Evolutionary conservation across 1,139 yeast species (phyloP), one percentile per base, ranked within the genome.

Genomic region (Yamadazyma diddensiae): DNA sequence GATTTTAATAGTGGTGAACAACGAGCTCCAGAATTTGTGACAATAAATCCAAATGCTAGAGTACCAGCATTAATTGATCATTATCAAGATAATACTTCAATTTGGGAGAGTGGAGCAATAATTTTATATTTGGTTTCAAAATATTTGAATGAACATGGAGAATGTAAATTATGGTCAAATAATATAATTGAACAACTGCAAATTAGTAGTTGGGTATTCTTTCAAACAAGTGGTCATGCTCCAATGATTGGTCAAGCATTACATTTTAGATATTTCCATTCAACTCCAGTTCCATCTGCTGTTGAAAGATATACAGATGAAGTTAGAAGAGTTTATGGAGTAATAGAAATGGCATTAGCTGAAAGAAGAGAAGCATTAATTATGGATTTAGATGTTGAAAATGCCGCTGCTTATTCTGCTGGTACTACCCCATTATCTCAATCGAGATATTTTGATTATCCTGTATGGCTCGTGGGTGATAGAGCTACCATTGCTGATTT

Each of bases 221-320:
- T 88, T 68, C 97, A 90, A 61, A 87, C 97, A 3, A 82, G 94
- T 10, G 97, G 97, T 10, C 97, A 88, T 55, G 95, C 97, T 1
- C 97, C 97, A 17, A 90, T 90, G 95, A 86, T 90, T 50, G 97
- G 97, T 15, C 97, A 90, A 57, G 97, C 97, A 3, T 72, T 88
- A 48, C 97, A 90, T 66, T 90, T 90, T 65, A 72, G 92, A 49
- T 86, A 85, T 57, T 88, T 88, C 70, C 97, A 90, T 58, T 75
- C 92, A 6, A 83, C 84, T 38, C 83, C 82, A 38, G 87, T 90
- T 3, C 87, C 92, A 13, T 78, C 88, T 42, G 97, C 97, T 2
- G 85, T 88, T 21, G 95, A 85, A 49, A 71, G 97, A 51, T 90
- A 90, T 57, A 82, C 88, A 1, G 95, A 87, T 48, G 97, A 90